phyloP scores from a whole-genome alignment of 352 stramenopile genomes.

The Globisporangium yorkense region DNA sequence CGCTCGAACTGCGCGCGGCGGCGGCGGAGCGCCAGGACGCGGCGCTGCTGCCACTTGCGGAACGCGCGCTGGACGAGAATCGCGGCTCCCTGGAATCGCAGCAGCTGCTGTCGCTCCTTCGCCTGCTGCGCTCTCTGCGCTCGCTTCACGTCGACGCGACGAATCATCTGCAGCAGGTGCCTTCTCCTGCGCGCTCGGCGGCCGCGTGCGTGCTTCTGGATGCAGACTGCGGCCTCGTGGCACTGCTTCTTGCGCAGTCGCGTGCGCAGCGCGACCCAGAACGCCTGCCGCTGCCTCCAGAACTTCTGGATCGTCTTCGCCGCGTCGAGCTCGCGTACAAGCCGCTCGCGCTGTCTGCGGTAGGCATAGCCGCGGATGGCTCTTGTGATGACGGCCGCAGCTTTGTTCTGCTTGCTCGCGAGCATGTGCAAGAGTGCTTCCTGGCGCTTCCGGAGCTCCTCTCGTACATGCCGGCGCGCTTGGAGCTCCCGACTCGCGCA shows the following conservation, averaged over 20 bases:
- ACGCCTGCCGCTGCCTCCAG: constrained; percentile 37
- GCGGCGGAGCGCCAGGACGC: constrained; percentile 25
- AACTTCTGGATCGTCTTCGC: constrained; percentile 39
- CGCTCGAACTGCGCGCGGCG: constrained; percentile 55
- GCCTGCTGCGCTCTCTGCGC: constrained; percentile 5
- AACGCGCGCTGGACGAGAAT: constrained; percentile 42
- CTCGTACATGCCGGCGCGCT: constrained; percentile 20
- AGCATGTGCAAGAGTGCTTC: constrained; percentile 31
- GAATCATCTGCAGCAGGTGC: constrained; percentile 35
- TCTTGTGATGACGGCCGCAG: constrained; percentile 38
- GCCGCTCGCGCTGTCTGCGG: constrained; percentile 3
- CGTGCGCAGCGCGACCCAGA: constrained; percentile 39
- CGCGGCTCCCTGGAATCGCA: constrained; percentile 26
- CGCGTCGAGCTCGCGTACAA: constrained; percentile 14
- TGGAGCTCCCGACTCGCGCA: constrained; percentile 20
- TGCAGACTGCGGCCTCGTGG: constrained; percentile 27
- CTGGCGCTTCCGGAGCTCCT: constrained; percentile 43
- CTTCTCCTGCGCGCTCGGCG: constrained; percentile 24
- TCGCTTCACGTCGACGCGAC: constrained; percentile 18
- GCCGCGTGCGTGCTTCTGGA: constrained; percentile 35
- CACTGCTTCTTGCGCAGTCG: constrained; percentile 30
- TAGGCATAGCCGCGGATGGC: constrained; percentile 23
- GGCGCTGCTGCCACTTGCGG: constrained; percentile 29
- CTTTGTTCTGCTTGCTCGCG: constrained; percentile 35
- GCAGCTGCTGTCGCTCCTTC: constrained; percentile 3